Evolutionary conservation across 371 early-diverging fungal genomes (phyloP), one percentile per base, ranked within the genome.

Genomic region (Zancudomyces culisetae): DNA sequence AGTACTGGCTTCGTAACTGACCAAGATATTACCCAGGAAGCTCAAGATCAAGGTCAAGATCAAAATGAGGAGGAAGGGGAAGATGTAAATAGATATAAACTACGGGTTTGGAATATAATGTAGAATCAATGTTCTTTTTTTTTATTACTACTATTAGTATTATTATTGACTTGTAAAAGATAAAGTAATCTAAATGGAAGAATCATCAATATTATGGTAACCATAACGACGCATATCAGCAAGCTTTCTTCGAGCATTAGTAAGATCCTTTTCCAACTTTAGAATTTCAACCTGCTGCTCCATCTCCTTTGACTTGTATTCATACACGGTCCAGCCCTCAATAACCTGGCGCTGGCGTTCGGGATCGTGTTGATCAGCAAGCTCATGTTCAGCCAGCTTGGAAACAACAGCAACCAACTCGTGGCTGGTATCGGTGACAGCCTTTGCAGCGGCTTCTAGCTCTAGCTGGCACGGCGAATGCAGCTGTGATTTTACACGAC

Each of bases 231-330:
- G 75, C 81, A 95, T 88, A 69, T 90, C 91, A 12, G 87, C 93
- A 42, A 95, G 68, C 41, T 81, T 76, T 52, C 83, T 75, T 49
- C 95, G 68, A 29, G 96, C 95, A 51, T 78, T 73, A 15, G 74
- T 75, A 55, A 97, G 70, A 56, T 87, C 86, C 61, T 91, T 85
- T 69, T 95, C 96, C 40, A 95, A 71, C 63, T 89, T 87, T 53
- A 94, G 70, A 47, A 97, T 92, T 69, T 80, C 76, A 40, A 95
- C 96, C 70, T 97, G 96, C 68, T 91, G 92, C 58, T 91, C 88
- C 95, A 94, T 94, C 70, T 95, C 95, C 59, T 78, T 76, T 52
- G 84, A 81, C 74, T 93, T 94, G 64, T 86, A 86, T 66, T 97
- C 91, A 61, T 90, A 87, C 3, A 80, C 76, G 53, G 83, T 79